A percentile compares a stretch with the other conserved stretches of the same genome.
phyloP scores from a whole-genome alignment of 2,329 filamentous ascomycete species.

The Ilyonectria destructans region DNA sequence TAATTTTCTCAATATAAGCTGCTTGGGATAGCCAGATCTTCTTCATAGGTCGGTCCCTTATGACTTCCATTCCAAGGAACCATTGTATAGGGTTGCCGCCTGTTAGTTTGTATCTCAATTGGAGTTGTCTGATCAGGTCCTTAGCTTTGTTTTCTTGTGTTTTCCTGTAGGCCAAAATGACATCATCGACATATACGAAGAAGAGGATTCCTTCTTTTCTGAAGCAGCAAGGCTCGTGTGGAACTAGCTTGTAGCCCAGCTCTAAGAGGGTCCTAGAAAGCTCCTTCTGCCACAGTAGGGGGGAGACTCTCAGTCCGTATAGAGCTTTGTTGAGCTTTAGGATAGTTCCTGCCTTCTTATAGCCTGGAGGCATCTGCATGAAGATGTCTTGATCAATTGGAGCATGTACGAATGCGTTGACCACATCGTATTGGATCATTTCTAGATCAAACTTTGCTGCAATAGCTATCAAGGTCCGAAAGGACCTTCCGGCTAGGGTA shows the following conservation, averaged over 20 bases:
- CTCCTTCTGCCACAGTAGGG: constrained; percentile 16
- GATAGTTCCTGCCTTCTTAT: constrained; percentile 7
- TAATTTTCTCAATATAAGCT: constrained; percentile 15
- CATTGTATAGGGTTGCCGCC: constrained; percentile 5
- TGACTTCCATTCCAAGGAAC: constrained; percentile 22
- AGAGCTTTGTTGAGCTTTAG: constrained; percentile 19
- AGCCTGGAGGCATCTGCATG: constrained; percentile 14
- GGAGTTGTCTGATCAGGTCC: constrained; percentile 5
- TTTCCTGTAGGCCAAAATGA: constrained; percentile 1
- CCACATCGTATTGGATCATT: constrained; percentile 6
- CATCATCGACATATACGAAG: constrained; percentile 17
- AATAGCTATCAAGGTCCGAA: too few relatives aligned
- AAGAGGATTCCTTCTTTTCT: constrained; percentile 10
- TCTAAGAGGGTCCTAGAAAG: constrained; percentile 5
- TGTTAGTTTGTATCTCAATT: constrained; percentile 9
- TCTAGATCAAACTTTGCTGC: background rate
- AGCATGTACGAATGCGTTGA: constrained; percentile 13
- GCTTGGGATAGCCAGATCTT: constrained; percentile 14
- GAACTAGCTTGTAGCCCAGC: background rate
- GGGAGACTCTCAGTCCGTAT: constrained; percentile 6
- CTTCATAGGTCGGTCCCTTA: constrained; percentile 5
- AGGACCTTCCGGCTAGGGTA: too few relatives aligned
- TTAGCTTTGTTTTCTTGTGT: constrained; percentile 7
- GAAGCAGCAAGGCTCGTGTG: constrained; percentile 9
- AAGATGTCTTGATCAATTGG: constrained; percentile 15